Base-by-base conservation (phyloP, 1,284 basidiomycete species). In the Leccinum solheimii region DNA sequence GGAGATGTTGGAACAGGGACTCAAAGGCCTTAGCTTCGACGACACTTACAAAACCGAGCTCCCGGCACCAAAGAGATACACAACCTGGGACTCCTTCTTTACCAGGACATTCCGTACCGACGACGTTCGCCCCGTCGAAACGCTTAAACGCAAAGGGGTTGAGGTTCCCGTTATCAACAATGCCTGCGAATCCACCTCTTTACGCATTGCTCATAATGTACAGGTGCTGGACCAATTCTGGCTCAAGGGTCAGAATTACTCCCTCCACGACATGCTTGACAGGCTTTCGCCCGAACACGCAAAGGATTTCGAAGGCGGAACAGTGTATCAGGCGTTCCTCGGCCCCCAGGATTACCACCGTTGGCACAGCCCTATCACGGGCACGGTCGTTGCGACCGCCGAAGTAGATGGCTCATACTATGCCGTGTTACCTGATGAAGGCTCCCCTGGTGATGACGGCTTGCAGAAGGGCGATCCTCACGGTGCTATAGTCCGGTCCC, bases 251-350 rank as follows among this genome's bases (percentile, higher is more conserved):
- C 75, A 82, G 67, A 76, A 77, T 1, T 82, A 83, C 68, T 80
- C 78, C 3, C 68, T 80, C 38, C 62, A 58, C 30, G 69, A 78
- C 51, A 76, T 80, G 64, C 70, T 81, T 26, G 66, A 73, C 43
- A 59, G 55, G 11, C 19, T 60, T 34, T 16, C 23, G 3, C 6
- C 13, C 13, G n/a, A 32, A 3, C 19, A 53, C 19, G 30, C 51
- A n/a, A 2, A 16, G 77, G 68, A 30, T 64, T 67, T 38, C 40
- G 40, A 2, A 5, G 82, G 81, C 2, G 84, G 83, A 1, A 34
- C 82, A 1, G 72, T 85, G 56, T 84, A 80, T 66, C 85, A 86
- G 64, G 81, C 79, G 1, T 86, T 81, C 74, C 77, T 86, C 51
- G 76, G 73, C 40, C 75, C 81, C 0, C 58, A 74, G 5, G 76